phyloP scores from a whole-genome alignment of 352 stramenopile species.

The Aphanomyces invadans region DNA sequence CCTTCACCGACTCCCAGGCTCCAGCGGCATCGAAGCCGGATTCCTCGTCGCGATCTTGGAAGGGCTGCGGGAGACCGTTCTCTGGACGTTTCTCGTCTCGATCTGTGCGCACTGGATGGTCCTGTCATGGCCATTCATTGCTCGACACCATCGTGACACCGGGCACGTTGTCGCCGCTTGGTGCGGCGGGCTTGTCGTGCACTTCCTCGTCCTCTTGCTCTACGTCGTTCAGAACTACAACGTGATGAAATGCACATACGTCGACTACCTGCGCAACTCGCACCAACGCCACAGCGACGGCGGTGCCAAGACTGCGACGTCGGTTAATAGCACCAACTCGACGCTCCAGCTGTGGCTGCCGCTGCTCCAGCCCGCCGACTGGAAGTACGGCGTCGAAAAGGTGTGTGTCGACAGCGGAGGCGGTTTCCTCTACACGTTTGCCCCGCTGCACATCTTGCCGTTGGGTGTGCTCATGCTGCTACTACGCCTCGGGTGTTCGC shows the following conservation, averaged over 20 bases:
- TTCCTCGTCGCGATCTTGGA: slow-evolving; percentile 62
- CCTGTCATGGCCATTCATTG: not conserved
- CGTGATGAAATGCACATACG: slow-evolving; percentile 81
- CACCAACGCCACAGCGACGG: slow-evolving; percentile 42
- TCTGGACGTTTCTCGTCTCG: slow-evolving; percentile 81
- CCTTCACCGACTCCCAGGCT: slow-evolving; percentile 34
- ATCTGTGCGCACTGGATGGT: slow-evolving; percentile 77
- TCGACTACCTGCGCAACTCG: slow-evolving; percentile 82
- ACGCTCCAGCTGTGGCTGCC: not conserved
- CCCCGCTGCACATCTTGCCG: not conserved
- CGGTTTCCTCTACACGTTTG: slow-evolving; percentile 1
- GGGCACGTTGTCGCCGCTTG: not conserved
- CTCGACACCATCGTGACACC: slow-evolving; percentile 14
- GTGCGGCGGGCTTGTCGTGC: slow-evolving; percentile 28
- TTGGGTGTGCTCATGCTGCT: not conserved
- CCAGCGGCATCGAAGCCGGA: slow-evolving; percentile 57
- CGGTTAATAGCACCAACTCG: slow-evolving; percentile 53
- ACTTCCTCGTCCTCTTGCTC: slow-evolving; percentile 53
- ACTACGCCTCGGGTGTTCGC: not conserved
- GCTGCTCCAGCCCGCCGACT: slow-evolving; percentile 61
- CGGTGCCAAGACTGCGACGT: slow-evolving; percentile 37
- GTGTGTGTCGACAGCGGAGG: slow-evolving; percentile 42
- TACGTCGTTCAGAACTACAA: slow-evolving; percentile 57
- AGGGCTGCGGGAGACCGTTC: slow-evolving; percentile 39
- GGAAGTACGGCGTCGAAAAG: slow-evolving; percentile 61